Percentiles rank a stretch among this genome's conserved stretches.
phyloP scores from a whole-genome alignment of 164 flowering plant genomes.

The Amborella trichopoda region DNA sequence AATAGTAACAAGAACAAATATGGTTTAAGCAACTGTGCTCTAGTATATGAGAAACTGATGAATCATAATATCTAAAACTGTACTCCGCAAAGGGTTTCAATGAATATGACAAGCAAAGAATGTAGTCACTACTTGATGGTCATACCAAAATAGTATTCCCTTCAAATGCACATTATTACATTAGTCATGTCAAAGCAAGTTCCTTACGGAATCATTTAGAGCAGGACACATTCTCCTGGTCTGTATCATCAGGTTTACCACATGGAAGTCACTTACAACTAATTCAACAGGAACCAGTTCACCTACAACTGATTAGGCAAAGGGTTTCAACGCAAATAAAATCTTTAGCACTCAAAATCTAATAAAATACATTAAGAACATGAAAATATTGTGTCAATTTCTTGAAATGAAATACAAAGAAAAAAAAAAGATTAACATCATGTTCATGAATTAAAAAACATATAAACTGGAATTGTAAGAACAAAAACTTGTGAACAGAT shows the following conservation, averaged over 20 bases:
- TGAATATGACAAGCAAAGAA: not conserved
- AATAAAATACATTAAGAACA: not conserved
- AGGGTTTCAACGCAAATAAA: not conserved
- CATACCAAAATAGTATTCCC: not conserved
- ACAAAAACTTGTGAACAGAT: conserved; percentile 54
- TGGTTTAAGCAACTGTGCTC: not conserved
- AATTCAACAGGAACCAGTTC: no score
- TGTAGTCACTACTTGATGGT: not conserved
- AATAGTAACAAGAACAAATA: not conserved
- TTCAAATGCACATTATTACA: not conserved
- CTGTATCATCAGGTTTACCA: no score
- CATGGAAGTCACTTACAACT: no score
- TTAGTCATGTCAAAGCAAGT: no score
- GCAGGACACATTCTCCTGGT: no score
- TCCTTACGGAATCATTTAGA: no score
- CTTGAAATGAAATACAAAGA: not conserved
- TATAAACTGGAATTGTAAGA: not conserved
- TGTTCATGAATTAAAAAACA: no score
- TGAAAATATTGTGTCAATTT: not conserved
- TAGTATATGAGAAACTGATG: not conserved
- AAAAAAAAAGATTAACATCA: not conserved
- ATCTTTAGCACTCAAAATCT: not conserved
- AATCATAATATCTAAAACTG: not conserved
- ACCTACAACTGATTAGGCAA: not conserved
- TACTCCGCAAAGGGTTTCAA: not conserved